Evolutionary conservation across 805 yeast genomes (phyloP).

Genomic region (Metschnikowia proteae): DNA sequence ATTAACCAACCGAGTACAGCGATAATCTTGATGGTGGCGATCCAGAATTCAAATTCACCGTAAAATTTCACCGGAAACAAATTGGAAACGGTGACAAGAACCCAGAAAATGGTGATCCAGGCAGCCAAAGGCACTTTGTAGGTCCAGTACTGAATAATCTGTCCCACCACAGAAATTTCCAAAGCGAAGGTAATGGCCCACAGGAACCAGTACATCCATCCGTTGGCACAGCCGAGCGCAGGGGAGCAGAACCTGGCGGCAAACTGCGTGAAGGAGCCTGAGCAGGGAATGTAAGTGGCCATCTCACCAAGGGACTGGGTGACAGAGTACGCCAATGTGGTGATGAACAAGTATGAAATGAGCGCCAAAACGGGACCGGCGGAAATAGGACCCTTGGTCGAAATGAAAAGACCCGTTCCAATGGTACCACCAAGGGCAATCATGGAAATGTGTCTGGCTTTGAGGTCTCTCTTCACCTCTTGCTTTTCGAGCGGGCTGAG

Average conservation of each 20-base stretch:
- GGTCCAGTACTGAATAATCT: slow-evolving; percentile 61
- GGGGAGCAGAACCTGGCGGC: slow-evolving; percentile 65
- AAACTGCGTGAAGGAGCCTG: slow-evolving; percentile 67
- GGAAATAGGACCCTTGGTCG: slow-evolving; percentile 52
- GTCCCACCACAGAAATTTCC: slow-evolving; percentile 70
- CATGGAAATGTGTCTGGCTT: slow-evolving; percentile 69
- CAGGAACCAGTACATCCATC: slow-evolving; percentile 73
- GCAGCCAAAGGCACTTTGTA: slow-evolving; percentile 64
- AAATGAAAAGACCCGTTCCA: slow-evolving; percentile 74
- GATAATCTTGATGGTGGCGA: slow-evolving; percentile 60
- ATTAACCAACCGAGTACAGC: slow-evolving; percentile 70
- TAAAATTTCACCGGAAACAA: slow-evolving; percentile 65
- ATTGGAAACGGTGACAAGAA: slow-evolving; percentile 50
- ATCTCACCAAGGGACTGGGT: slow-evolving; percentile 75
- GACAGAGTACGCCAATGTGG: slow-evolving; percentile 59
- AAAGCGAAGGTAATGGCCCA: slow-evolving; percentile 77
- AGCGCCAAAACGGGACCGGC: slow-evolving; percentile 72
- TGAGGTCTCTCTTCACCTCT: slow-evolving; percentile 55
- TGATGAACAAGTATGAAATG: slow-evolving; percentile 64
- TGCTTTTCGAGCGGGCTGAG: slow-evolving; percentile 10
- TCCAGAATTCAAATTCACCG: slow-evolving; percentile 77
- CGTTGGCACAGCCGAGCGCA: slow-evolving; percentile 69
- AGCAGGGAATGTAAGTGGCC: slow-evolving; percentile 73
- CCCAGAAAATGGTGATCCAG: slow-evolving; percentile 68
- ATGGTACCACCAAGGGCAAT: slow-evolving; percentile 78